A percentile compares a stretch with the other conserved stretches of the same genome.
Evolutionary conservation across 148 eudicot genomes (phyloP).

Genomic region (Pouteria glomerata): DNA sequence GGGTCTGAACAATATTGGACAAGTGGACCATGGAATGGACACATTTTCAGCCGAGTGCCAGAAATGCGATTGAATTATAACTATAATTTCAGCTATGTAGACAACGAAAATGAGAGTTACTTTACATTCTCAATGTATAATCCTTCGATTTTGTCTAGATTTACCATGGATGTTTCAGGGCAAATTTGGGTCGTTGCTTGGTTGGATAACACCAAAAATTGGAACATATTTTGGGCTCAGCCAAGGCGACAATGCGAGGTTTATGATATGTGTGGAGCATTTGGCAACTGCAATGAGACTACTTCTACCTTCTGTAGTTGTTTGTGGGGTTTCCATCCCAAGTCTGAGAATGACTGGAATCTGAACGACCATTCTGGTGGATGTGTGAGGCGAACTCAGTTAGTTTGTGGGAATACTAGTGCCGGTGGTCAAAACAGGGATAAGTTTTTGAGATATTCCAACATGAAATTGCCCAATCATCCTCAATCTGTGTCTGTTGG

Average conservation of each 20-base stretch:
- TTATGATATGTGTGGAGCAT: conserved; percentile 34
- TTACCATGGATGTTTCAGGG: conserved; percentile 30
- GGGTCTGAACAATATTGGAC: conserved; percentile 27
- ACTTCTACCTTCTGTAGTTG: conserved; percentile 24
- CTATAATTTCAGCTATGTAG: conserved; percentile 26
- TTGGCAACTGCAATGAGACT: conserved; percentile 27
- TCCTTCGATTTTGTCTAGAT: conserved; percentile 13
- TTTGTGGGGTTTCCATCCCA: conserved; percentile 26
- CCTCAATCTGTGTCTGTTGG: neutral
- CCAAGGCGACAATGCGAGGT: conserved; percentile 39
- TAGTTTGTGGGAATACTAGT: conserved; percentile 16
- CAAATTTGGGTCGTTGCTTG: conserved; percentile 21
- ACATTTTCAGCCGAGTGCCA: conserved; percentile 30
- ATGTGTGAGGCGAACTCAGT: conserved; percentile 18
- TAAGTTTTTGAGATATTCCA: conserved; percentile 4
- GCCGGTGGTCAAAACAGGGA: conserved; percentile 12
- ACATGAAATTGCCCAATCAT: conserved; percentile 13
- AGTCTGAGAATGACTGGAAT: conserved; percentile 22
- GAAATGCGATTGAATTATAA: conserved; percentile 29
- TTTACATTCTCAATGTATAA: conserved; percentile 23
- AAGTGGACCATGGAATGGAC: conserved; percentile 27
- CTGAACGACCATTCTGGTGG: conserved; percentile 30
- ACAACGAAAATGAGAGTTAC: conserved; percentile 32
- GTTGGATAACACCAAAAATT: conserved; percentile 15
- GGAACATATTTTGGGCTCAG: conserved; percentile 31